Percentiles rank a stretch among this genome's conserved stretches.
These are phyloP conservation scores for Parachlorella kessleri DNA, from an alignment of 139 green algal genomes.

Conservation along the genomic window DNA sequence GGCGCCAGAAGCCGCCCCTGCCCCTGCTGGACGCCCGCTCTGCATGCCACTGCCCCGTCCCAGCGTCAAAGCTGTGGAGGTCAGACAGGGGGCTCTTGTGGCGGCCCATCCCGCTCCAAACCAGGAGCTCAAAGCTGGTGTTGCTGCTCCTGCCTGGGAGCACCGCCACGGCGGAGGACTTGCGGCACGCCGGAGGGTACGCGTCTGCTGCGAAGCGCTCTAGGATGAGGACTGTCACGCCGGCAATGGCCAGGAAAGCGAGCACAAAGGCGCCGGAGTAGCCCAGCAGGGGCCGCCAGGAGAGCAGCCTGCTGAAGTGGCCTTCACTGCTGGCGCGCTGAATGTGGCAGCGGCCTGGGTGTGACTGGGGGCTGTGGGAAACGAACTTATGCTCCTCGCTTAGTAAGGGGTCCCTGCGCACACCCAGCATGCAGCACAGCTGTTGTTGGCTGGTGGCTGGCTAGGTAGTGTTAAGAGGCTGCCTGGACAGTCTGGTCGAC, in stretches of 20 bases:
- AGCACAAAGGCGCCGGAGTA: background rate
- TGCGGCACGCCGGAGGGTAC: conserved; percentile 3
- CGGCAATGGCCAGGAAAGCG: background rate
- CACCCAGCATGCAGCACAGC: no score
- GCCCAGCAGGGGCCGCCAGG: background rate
- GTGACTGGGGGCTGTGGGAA: no score
- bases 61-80: background rate
- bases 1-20: background rate
- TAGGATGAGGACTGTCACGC: background rate
- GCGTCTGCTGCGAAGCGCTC: no score
- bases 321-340: background rate
- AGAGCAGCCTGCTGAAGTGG: background rate
- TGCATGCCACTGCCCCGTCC: background rate
- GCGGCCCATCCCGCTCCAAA: conserved; percentile 27
- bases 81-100: background rate
- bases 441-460: no score
- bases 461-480: no score
- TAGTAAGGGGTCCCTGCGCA: no score
- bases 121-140: conserved; percentile 5
- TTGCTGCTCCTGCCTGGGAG: background rate
- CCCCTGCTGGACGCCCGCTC: no score
- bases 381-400: no score
- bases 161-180: conserved; percentile 4
- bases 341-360: background rate
- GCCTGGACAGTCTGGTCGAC: no score